phyloP scores from a whole-genome alignment of 352 stramenopile species.

The Phytophthora melonis region DNA sequence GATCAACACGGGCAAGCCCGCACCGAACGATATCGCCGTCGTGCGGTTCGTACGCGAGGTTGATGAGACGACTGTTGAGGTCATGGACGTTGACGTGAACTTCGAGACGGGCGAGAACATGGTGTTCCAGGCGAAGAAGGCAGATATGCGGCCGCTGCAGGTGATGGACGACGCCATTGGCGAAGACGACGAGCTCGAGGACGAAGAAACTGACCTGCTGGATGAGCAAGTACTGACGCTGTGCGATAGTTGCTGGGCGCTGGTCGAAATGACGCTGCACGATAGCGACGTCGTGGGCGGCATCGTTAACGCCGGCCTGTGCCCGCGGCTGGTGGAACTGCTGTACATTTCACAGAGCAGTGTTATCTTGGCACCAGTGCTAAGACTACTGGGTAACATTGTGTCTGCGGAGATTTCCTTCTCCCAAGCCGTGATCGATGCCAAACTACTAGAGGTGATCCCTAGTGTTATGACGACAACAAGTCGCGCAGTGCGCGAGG shows the following conservation, averaged over 20 bases:
- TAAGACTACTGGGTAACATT: slow-evolving; percentile 86
- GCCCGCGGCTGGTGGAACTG: slow-evolving; percentile 79
- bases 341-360: slow-evolving; percentile 87
- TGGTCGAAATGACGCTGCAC: slow-evolving; percentile 87
- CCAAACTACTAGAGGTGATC: slow-evolving; percentile 82
- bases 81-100: slow-evolving; percentile 90
- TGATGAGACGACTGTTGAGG: slow-evolving; percentile 77
- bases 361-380: slow-evolving; percentile 81
- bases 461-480: slow-evolving; percentile 85
- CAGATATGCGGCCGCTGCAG: slow-evolving; percentile 72
- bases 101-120: slow-evolving; percentile 90
- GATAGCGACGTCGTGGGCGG: slow-evolving; percentile 67
- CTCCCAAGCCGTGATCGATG: slow-evolving; percentile 81
- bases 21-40: slow-evolving; percentile 86
- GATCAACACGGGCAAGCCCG: slow-evolving; percentile 80
- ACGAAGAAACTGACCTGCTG: slow-evolving; percentile 75
- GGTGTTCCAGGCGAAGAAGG: slow-evolving; percentile 74
- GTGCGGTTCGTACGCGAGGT: slow-evolving; percentile 85
- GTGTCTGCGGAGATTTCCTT: slow-evolving; percentile 82
- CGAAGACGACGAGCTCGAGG: slow-evolving; percentile 79
- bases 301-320: slow-evolving; percentile 72
- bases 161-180: slow-evolving; percentile 85
- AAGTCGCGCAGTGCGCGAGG: slow-evolving; percentile 81
- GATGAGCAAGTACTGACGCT: slow-evolving; percentile 89
- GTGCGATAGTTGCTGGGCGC: slow-evolving; percentile 86